phyloP scores from a whole-genome alignment of 1,284 basidiomycete species.

The Austroboletus niveus region DNA sequence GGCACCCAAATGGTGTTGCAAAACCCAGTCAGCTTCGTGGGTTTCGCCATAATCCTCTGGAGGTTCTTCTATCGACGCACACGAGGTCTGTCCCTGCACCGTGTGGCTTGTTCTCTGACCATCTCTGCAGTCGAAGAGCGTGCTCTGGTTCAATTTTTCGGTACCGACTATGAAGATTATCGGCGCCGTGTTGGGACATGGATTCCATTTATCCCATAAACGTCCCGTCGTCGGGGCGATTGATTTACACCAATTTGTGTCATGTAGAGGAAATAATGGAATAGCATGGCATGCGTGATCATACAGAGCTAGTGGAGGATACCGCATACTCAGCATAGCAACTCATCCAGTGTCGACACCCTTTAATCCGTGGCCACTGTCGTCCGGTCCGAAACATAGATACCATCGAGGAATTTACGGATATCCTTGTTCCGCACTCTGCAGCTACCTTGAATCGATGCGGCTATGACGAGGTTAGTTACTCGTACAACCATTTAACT shows the following conservation, averaged over 20 bases:
- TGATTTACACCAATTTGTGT: constrained; percentile 1
- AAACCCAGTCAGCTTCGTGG: constrained; percentile 75
- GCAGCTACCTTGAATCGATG: constrained; percentile 92
- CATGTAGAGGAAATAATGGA: constrained; percentile 7
- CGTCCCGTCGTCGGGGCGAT: constrained; percentile 21
- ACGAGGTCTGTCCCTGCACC: constrained; percentile 52
- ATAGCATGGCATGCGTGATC: constrained; percentile 28
- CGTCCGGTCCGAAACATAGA: constrained; percentile 90
- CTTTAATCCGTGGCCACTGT: constrained; percentile 53
- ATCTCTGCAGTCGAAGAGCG: constrained; percentile 64
- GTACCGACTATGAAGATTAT: constrained; percentile 74
- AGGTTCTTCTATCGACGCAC: constrained; percentile 87
- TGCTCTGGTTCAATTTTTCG: constrained; percentile 78
- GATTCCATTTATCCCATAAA: constrained; percentile 67
- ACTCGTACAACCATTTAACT: not conserved
- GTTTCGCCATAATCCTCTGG: constrained; percentile 70
- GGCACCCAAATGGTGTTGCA: constrained; percentile 93
- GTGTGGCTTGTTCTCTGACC: constrained; percentile 5
- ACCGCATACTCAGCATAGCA: constrained; percentile 23
- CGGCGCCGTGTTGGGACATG: constrained; percentile 64
- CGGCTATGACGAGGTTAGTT: constrained; percentile 51
- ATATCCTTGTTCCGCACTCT: constrained; percentile 98
- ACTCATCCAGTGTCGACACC: constrained; percentile 8
- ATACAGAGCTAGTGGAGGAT: constrained; percentile 25
- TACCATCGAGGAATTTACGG: constrained; percentile 89